Evolutionary conservation across 208 protist genomes (phyloP).

Genomic region (Acanthamoeba castellanii): DNA sequence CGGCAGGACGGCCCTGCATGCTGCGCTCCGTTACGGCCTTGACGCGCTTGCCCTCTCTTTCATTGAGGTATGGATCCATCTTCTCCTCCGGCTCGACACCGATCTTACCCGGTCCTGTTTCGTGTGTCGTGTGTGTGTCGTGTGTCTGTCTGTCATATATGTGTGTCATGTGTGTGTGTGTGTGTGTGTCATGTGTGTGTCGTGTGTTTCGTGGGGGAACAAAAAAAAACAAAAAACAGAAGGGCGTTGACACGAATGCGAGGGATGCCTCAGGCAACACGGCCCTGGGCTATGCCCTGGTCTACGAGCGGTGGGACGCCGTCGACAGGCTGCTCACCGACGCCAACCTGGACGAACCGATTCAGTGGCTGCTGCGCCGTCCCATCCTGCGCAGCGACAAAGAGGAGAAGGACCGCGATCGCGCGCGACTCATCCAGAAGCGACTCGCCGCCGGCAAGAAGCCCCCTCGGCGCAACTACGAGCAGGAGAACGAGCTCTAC

Average conservation of each 20-base stretch:
- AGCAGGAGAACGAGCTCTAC: neutral
- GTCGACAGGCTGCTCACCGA: neutral
- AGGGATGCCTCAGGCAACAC: neutral
- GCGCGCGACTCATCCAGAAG: neutral
- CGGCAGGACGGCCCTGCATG: neutral
- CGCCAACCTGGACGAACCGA: neutral
- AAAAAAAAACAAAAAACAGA: neutral
- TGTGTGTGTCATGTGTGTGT: too few relatives aligned
- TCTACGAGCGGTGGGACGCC: neutral
- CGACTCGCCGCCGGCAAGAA: neutral
- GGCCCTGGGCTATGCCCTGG: neutral
- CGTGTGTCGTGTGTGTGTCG: neutral
- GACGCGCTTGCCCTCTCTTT: neutral
- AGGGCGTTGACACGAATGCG: neutral
- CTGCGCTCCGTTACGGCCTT: neutral
- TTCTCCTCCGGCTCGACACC: too few relatives aligned
- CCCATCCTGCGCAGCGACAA: neutral
- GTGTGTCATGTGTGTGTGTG: too few relatives aligned
- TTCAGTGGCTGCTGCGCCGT: neutral
- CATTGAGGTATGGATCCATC: too few relatives aligned
- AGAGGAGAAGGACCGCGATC: neutral
- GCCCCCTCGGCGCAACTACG: neutral
- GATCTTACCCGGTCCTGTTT: too few relatives aligned
- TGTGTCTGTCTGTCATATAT: too few relatives aligned
- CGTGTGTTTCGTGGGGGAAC: neutral